Evolutionary conservation across 202 grass and related monocot genomes (phyloP), one percentile per base, ranked within the genome.

Genomic region (Bolboschoenoplectus hybrid): DNA sequence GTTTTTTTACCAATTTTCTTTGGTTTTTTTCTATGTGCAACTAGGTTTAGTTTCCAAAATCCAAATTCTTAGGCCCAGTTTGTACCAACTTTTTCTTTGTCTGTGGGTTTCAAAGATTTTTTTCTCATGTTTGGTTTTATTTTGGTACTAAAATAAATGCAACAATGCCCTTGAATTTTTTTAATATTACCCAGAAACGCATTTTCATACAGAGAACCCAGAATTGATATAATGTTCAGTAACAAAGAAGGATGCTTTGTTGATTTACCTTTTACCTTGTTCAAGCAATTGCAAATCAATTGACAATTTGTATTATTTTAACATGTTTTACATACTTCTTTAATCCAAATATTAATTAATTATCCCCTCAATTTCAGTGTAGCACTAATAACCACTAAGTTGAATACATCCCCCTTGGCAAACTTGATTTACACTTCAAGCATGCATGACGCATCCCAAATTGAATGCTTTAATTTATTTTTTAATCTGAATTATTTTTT

Each of bases 311-410:
- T n/a, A 72, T 58, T 79, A 41, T 41, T 58, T n/a, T 6, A 16
- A 78, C 13, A 17, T 77, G 50, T 78, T 74, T 26, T 74, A 77
- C 34, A 16, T 77, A 60, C 70, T 74, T 51, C 70, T 51, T 74
- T 26, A 26, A 26, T 26, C 36, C 34, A 53, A 58, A 5, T 44
- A 3, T 5, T 16, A 16, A 78, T 56, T 26, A 26, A 32, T 49
- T 2, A 6, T 45, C 3, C n/a, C 9, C 46, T 34, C 71, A 75
- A 52, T 75, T 40, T 79, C 52, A 79, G 75, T 79, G 14, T 79
- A 43, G 36, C 17, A 50, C 5, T 41, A 13, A 67, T 41, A 13
- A 67, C 34, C 32, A 52, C 1, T 56, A n/a, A 60, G 53, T 79
- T 79, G 14, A 79, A 43, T 79, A 6, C 51, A 40, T 79, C 74